Conservation (phyloP, 2,329 filamentous ascomycete genomes). For the Fusarium musae region DNA sequence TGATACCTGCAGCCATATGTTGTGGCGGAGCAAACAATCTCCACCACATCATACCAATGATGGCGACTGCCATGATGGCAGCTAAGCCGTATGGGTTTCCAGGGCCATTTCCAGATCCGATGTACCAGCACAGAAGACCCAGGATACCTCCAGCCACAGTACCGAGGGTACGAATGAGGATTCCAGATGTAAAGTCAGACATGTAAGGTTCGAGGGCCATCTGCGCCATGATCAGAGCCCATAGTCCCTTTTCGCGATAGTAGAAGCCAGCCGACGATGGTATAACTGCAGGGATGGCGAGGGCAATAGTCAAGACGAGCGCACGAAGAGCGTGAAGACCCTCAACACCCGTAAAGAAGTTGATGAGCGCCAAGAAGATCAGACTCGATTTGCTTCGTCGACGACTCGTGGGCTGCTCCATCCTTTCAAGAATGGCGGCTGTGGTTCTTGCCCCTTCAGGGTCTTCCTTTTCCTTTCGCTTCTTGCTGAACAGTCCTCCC, state of each 20-base stretch:
- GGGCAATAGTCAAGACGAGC: constrained; percentile 1
- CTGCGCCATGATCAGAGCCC: constrained; percentile 39
- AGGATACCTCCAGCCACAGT: constrained; percentile 15
- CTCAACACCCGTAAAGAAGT: constrained; percentile 13
- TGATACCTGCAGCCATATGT: constrained; percentile 28
- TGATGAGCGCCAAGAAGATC: background rate
- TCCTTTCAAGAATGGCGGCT: background rate
- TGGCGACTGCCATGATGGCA: constrained; percentile 30
- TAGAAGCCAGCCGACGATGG: constrained; percentile 28
- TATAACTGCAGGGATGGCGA: constrained; percentile 11
- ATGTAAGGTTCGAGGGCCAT: constrained; percentile 35
- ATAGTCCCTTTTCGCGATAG: constrained; percentile 34
- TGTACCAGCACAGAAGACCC: constrained; percentile 16
- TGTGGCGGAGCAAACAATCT: constrained; percentile 32
- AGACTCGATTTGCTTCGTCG: constrained; percentile 13
- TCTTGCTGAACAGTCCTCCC: background rate
- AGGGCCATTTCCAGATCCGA: constrained; percentile 4
- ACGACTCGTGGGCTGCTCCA: constrained; percentile 12
- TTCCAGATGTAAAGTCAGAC: constrained; percentile 30
- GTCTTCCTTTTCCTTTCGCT: background rate
- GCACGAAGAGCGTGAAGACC: constrained; percentile 11
- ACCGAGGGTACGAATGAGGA: constrained; percentile 19
- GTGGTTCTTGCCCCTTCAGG: background rate
- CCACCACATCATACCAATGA: constrained; percentile 38
- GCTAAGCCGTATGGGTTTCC: constrained; percentile 31